These are phyloP conservation scores for Tilletia caries DNA, from an alignment of 1,284 basidiomycete species.

Conservation along the genomic window DNA sequence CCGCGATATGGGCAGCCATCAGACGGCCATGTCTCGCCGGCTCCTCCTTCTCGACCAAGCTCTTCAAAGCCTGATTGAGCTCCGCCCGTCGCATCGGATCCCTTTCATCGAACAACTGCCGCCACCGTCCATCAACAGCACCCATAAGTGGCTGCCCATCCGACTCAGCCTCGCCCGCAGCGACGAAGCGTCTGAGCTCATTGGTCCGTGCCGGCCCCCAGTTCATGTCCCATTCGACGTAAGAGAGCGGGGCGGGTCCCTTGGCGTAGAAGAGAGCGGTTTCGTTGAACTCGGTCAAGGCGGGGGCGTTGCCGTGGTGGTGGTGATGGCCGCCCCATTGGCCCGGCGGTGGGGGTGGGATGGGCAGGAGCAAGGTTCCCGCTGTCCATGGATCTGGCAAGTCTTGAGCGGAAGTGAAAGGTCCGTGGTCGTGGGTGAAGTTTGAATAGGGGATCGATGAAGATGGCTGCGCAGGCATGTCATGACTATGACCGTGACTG, in stretches of 20 bases:
- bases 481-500: not conserved
- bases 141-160: constrained; percentile 34
- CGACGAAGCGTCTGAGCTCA: constrained; percentile 34
- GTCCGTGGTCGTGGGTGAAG: constrained; percentile 22
- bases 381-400: constrained; percentile 28
- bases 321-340: not conserved
- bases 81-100: constrained; percentile 2
- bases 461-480: constrained; percentile 17
- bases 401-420: constrained; percentile 17
- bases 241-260: constrained; percentile 49
- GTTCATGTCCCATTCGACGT: constrained; percentile 49
- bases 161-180: constrained; percentile 24
- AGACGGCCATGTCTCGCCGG: constrained; percentile 30
- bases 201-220: constrained; percentile 29
- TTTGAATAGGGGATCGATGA: constrained; percentile 18
- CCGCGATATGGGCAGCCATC: constrained; percentile 27
- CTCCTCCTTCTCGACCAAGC: constrained; percentile 28
- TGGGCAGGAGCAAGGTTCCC: constrained; percentile 21
- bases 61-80: constrained; percentile 18
- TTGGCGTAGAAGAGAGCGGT: constrained; percentile 38
- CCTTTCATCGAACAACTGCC: constrained; percentile 40
- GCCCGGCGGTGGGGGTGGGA: constrained; percentile 1
- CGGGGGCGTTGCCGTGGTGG: constrained; percentile 4
- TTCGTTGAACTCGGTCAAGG: constrained; percentile 36
- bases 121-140: constrained; percentile 38